Evolutionary conservation across 768 basidiomycete species (phyloP), one percentile per base, ranked within the genome.

Genomic region (Leccinum uliginosum): DNA sequence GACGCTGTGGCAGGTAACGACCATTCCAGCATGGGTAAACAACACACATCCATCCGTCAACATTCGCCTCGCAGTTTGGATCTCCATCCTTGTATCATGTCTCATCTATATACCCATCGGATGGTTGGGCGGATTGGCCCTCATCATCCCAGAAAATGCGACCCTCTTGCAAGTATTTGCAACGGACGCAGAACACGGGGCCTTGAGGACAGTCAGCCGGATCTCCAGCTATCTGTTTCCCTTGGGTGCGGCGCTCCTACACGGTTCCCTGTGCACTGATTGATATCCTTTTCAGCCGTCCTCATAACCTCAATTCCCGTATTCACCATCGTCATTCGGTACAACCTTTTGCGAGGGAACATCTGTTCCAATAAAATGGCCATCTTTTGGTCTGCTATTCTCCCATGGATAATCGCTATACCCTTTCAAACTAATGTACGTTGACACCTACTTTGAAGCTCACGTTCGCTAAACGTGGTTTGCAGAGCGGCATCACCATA

Each of bases 21-120:
- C 66, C 35, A 51, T 67, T 35, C 66, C 65, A 3, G 61, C 65
- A 17, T 67, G 65, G 65, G 66, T 67, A 9, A 67, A 67, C 3
- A 67, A 67, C 26, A 62, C 53, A 12, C 66, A 65, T 34, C 53
- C 65, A 1, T 59, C 61, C 3, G 63, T 67, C 57, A 58, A 67
- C 32, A 59, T 67, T 35, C 63, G 60, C 43, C 57, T 46, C 24
- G 60, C 63, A 1, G 63, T 67, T 21, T 67, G 65, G 65, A 6
- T 12, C 1, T 67, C 65, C 19, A n/a, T 67, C 48, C 4, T 67
- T 15, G 60, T 67, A 4, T 67, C 65, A 0, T 67, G 63, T 50
- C 47, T 67, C 29, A 67, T 67, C 17, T 67, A 67, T 23, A 60
- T 67, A 6, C 60, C 61, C 27, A 43, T 67, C 7, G 65, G 65